Evolutionary conservation across 768 basidiomycete genomes (phyloP).

Genomic region (Cystofilobasidium macerans): DNA sequence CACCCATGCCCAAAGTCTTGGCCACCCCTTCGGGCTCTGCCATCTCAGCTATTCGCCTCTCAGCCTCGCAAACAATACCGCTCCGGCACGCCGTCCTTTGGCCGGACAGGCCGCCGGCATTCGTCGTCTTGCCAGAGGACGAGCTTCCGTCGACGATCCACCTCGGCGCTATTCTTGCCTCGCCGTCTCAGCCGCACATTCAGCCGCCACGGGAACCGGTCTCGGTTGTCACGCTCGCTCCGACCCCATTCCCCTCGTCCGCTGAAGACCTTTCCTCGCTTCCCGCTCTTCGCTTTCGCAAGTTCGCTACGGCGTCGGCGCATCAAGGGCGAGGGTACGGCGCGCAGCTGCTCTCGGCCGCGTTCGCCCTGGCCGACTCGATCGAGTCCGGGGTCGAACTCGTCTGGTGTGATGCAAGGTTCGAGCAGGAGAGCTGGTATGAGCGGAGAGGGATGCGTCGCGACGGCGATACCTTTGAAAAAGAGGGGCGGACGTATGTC

Average conservation of each 20-base stretch:
- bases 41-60: neutral
- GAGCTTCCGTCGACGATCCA: neutral
- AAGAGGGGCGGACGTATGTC: neutral
- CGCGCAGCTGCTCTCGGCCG: neutral
- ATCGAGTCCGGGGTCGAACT: neutral
- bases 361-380: neutral
- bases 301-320: neutral
- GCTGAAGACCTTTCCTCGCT: neutral
- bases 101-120: neutral
- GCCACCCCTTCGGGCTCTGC: too few relatives aligned
- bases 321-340: neutral
- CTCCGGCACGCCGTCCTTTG: constrained; percentile 10
- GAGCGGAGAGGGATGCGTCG: neutral
- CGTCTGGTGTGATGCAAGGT: neutral
- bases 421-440: constrained; percentile 2
- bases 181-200: neutral
- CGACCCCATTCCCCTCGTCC: neutral
- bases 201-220: neutral
- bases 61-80: neutral
- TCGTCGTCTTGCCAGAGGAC: constrained; percentile 5
- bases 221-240: constrained; percentile 7
- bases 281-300: neutral
- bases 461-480: neutral
- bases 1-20: too few relatives aligned
- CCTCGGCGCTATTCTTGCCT: neutral